A percentile compares a stretch with the other conserved stretches of the same genome.
Conservation (phyloP, 495 filamentous ascomycete genomes). For the Parathielavia appendiculata region DNA sequence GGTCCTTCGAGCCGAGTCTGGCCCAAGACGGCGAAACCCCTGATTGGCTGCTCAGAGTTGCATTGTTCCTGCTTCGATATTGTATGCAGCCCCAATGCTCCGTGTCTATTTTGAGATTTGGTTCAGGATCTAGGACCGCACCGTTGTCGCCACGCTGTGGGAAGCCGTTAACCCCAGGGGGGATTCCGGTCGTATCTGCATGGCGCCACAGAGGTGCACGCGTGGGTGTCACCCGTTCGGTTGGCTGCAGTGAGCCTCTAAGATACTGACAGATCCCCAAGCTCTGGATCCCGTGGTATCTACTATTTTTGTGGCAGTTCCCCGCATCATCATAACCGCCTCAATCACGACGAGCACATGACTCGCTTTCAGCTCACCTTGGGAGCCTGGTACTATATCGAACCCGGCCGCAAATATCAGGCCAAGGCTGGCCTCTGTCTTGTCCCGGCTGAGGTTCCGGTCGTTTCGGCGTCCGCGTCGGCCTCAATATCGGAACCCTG, state of each 20-base stretch:
- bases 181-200: neutral
- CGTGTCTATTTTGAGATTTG: neutral
- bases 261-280: too few relatives aligned
- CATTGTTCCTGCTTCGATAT: constrained; percentile 13
- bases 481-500: neutral
- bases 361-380: neutral
- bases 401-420: neutral
- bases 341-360: neutral
- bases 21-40: neutral
- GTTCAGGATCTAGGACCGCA: neutral
- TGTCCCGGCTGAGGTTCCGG: neutral
- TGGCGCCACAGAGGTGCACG: neutral
- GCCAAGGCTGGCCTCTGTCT: neutral
- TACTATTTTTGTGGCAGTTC: too few relatives aligned
- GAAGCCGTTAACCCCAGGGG: neutral
- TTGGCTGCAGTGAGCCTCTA: too few relatives aligned
- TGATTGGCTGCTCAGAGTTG: constrained; percentile 1
- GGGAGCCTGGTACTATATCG: neutral
- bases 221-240: neutral
- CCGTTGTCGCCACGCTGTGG: constrained; percentile 11
- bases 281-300: too few relatives aligned
- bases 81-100: neutral
- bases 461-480: neutral
- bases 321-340: neutral
- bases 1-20: neutral